Percentiles rank a stretch among this genome's conserved stretches.
Conservation (phyloP, 2,329 filamentous ascomycete species). For the Rhynchosporium secalis region DNA sequence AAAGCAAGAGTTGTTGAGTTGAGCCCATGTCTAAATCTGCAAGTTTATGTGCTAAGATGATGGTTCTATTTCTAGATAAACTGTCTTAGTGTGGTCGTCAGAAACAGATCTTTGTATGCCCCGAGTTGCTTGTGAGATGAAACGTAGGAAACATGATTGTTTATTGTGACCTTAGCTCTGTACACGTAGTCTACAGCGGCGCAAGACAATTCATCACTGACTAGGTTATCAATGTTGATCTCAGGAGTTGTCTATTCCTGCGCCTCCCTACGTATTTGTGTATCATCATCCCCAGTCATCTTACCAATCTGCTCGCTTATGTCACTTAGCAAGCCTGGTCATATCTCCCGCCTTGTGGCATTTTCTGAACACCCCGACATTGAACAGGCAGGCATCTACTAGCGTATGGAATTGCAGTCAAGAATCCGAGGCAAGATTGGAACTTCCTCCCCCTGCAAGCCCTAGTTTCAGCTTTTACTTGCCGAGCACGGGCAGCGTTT, state of each 20-base stretch:
- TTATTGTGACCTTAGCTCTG: neutral
- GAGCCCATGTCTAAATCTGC: conserved; percentile 6
- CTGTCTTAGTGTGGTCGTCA: neutral
- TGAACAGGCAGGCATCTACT: conserved; percentile 10
- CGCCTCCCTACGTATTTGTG: conserved; percentile 6
- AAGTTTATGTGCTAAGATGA: neutral
- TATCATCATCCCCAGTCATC: conserved; percentile 1
- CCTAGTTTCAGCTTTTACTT: conserved; percentile 17
- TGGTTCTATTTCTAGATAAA: conserved; percentile 2
- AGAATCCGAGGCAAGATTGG: conserved; percentile 18
- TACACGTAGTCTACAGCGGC: neutral
- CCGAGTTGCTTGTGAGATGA: neutral
- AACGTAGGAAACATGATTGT: neutral
- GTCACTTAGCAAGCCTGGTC: neutral
- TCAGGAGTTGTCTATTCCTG: neutral
- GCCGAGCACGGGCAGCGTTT: conserved; percentile 19
- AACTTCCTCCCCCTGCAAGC: conserved; percentile 9
- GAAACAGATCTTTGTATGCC: neutral
- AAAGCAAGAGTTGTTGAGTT: neutral
- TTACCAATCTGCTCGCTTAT: neutral
- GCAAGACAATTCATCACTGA: conserved; percentile 1
- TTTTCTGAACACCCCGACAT: neutral
- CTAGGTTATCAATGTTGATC: conserved; percentile 2
- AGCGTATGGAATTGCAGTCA: conserved; percentile 13
- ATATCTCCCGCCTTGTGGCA: neutral